Percentiles rank a stretch among this genome's conserved stretches.
Conservation (phyloP, 1,139 yeast genomes). For the Yamadazyma dendronema region DNA sequence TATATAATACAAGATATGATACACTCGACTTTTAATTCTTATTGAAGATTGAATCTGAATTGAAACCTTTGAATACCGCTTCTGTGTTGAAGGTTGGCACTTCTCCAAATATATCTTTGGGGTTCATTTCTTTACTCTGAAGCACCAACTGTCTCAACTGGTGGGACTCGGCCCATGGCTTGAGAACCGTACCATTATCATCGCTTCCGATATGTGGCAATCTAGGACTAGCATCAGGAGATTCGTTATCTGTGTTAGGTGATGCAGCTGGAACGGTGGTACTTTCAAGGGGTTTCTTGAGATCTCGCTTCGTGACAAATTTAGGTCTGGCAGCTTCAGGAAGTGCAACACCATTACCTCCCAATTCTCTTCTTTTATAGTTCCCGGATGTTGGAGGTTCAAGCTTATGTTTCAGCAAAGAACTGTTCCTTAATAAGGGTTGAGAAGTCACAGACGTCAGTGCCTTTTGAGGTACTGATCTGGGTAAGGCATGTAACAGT, state of each 20-base stretch:
- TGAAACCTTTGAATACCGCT: constrained; percentile 2
- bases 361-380: constrained; percentile 14
- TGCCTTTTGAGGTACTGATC: not conserved
- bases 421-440: not conserved
- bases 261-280: not conserved
- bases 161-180: constrained; percentile 75
- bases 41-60: not conserved
- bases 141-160: constrained; percentile 51
- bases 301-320: not conserved
- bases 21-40: not conserved
- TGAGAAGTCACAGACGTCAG: not conserved
- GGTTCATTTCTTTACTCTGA: constrained; percentile 64
- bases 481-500: not conserved
- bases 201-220: constrained; percentile 53
- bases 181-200: constrained; percentile 52
- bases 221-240: constrained; percentile 8
- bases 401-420: constrained; percentile 7
- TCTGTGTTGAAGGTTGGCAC: constrained; percentile 49
- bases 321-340: constrained; percentile 37
- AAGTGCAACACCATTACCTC: constrained; percentile 33
- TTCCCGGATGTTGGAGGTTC: constrained; percentile 10
- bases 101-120: constrained; percentile 75
- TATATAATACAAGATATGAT: constrained; percentile 2
- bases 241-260: not conserved
- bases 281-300: not conserved